Conservation (phyloP, 2,329 filamentous ascomycete species). For the Clonostachys solani region DNA sequence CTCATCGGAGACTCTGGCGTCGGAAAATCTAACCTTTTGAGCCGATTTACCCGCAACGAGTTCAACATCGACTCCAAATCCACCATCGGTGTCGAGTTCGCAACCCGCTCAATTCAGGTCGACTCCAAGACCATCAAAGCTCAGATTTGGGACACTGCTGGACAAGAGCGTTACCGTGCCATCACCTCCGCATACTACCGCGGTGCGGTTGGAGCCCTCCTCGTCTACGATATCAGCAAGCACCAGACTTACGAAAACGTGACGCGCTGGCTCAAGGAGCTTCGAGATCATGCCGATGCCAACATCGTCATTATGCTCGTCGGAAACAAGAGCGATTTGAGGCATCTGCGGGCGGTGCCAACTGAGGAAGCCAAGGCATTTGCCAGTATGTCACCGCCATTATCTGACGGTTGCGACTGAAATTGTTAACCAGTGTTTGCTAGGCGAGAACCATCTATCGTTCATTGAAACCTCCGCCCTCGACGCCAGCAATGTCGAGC, state of each 20-base stretch:
- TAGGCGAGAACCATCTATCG: slow-evolving; percentile 95
- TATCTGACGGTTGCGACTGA: not conserved
- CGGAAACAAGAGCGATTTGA: slow-evolving; percentile 99
- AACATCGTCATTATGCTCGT: slow-evolving; percentile 99
- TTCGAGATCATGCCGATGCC: slow-evolving; percentile 94
- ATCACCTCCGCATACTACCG: slow-evolving; percentile 99
- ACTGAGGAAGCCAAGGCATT: slow-evolving; percentile 98
- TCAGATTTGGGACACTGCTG: slow-evolving; percentile 99
- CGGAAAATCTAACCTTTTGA: slow-evolving; percentile 99
- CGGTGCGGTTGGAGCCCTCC: slow-evolving; percentile 91
- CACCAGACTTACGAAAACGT: slow-evolving; percentile 99
- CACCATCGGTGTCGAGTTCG: slow-evolving; percentile 98
- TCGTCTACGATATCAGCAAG: slow-evolving; percentile 99
- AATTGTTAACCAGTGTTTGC: not conserved
- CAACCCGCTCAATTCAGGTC: slow-evolving; percentile 96
- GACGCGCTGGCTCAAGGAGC: slow-evolving; percentile 97
- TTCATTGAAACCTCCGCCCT: slow-evolving; percentile 99
- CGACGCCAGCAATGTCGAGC: slow-evolving; percentile 97
- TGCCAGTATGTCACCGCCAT: slow-evolving; percentile 63
- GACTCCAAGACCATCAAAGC: slow-evolving; percentile 99
- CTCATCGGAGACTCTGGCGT: slow-evolving; percentile 99
- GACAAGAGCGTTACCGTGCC: slow-evolving; percentile 97
- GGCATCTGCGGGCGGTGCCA: slow-evolving; percentile 91
- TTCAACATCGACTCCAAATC: slow-evolving; percentile 99
- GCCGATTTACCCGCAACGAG: slow-evolving; percentile 98